phyloP scores from a whole-genome alignment of 2,329 filamentous ascomycete genomes.

The Blastomyces parvus region DNA sequence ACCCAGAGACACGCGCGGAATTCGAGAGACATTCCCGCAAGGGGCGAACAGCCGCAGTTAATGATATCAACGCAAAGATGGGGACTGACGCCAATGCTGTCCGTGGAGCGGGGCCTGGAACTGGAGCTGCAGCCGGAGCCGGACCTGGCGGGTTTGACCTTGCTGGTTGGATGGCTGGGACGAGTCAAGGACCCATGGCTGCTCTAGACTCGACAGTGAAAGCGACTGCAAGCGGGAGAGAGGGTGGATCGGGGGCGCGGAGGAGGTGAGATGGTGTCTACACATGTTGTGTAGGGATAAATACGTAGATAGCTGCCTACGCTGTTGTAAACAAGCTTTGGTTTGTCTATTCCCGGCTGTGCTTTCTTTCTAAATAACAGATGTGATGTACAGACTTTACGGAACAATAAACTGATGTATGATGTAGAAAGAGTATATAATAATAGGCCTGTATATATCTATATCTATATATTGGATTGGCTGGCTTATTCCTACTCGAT shows the following conservation, averaged over 20 bases:
- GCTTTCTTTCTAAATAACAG: not conserved
- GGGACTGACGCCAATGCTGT: not conserved
- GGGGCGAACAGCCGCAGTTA: constrained; percentile 44
- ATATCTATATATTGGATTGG: too few relatives aligned
- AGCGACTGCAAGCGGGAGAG: constrained; percentile 4
- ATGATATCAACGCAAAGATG: constrained; percentile 7
- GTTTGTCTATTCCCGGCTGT: not conserved
- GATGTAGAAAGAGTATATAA: not conserved
- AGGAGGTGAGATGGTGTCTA: not conserved
- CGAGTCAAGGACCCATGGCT: constrained; percentile 26
- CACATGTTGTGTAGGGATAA: not conserved
- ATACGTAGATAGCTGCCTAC: not conserved
- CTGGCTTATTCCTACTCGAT: too few relatives aligned
- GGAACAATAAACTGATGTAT: not conserved
- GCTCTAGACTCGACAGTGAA: constrained; percentile 25
- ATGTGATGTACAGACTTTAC: not conserved
- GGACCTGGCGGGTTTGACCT: constrained; percentile 53
- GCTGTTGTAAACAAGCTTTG: not conserved
- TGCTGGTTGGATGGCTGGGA: constrained; percentile 58
- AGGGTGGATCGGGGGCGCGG: not conserved
- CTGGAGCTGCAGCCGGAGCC: constrained; percentile 39
- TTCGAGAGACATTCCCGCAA: constrained; percentile 67
- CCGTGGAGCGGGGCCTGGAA: constrained; percentile 20
- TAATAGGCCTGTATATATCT: not conserved
- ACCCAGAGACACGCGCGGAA: constrained; percentile 87